phyloP scores from a whole-genome alignment of 495 filamentous ascomycete genomes.

The Penicillium cosmopolitanum region DNA sequence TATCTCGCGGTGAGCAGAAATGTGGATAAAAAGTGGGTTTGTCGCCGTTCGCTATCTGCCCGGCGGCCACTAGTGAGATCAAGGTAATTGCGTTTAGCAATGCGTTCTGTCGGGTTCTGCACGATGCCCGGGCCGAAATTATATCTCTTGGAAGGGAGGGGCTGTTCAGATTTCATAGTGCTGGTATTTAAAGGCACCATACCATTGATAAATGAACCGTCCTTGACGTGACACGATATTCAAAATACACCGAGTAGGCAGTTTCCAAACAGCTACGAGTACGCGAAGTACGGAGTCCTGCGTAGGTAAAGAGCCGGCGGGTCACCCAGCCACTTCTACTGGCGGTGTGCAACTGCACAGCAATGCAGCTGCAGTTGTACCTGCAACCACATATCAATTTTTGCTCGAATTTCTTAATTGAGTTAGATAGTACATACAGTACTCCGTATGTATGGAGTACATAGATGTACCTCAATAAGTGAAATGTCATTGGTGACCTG shows the following conservation, averaged over 20 bases:
- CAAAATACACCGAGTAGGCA: background rate
- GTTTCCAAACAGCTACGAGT: background rate
- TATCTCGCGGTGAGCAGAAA: constrained; percentile 6
- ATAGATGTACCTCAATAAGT: background rate
- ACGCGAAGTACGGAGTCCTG: no score
- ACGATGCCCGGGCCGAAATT: no score
- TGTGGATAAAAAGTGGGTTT: background rate
- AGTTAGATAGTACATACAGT: background rate
- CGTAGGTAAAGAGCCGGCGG: no score
- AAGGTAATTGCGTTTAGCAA: background rate
- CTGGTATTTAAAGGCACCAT: no score
- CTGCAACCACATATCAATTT: background rate
- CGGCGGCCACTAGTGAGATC: background rate
- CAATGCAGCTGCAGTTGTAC: constrained; percentile 1
- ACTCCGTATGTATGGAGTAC: no score
- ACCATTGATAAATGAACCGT: background rate
- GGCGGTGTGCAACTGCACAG: constrained; percentile 1
- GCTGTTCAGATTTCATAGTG: no score
- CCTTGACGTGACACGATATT: background rate
- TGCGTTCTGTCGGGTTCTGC: background rate
- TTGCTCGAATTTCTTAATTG: background rate
- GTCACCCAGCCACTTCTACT: background rate
- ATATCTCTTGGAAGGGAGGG: no score
- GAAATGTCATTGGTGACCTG: background rate
- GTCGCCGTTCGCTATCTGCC: background rate